Evolutionary conservation across 2,329 filamentous ascomycete species (phyloP).

Genomic region (Bipolaris gigantea): DNA sequence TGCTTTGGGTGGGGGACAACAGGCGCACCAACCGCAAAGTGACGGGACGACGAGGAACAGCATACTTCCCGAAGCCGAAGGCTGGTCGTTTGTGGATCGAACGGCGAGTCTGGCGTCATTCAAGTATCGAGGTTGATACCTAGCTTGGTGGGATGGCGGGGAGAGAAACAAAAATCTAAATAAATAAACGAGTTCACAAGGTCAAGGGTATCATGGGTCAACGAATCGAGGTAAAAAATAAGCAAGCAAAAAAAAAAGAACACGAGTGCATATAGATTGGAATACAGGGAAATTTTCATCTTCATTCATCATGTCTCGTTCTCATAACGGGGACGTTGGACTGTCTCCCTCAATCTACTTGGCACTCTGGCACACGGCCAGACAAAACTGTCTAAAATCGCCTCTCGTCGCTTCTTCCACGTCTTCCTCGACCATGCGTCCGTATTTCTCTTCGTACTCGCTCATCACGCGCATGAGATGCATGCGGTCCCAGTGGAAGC

Average conservation of each 20-base stretch:
- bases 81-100: neutral
- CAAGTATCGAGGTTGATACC: conserved; percentile 1
- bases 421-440: conserved; percentile 71
- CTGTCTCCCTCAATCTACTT: conserved; percentile 4
- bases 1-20: neutral
- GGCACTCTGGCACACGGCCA: conserved; percentile 56
- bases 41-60: neutral
- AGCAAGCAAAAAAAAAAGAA: too few relatives aligned
- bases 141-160: too few relatives aligned
- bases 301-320: too few relatives aligned
- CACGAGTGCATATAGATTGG: too few relatives aligned
- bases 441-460: conserved; percentile 79
- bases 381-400: conserved; percentile 77
- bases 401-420: conserved; percentile 75
- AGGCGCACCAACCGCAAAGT: neutral
- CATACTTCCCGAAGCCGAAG: conserved; percentile 4
- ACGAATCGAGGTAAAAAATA: too few relatives aligned
- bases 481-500: conserved; percentile 87
- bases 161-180: too few relatives aligned
- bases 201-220: neutral
- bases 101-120: neutral
- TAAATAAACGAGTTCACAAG: neutral
- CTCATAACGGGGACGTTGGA: too few relatives aligned
- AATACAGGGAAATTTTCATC: too few relatives aligned
- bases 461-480: conserved; percentile 80